These are phyloP conservation scores for Thozetella sp. DNA, from an alignment of 495 filamentous ascomycete genomes.

Conservation along the genomic window DNA sequence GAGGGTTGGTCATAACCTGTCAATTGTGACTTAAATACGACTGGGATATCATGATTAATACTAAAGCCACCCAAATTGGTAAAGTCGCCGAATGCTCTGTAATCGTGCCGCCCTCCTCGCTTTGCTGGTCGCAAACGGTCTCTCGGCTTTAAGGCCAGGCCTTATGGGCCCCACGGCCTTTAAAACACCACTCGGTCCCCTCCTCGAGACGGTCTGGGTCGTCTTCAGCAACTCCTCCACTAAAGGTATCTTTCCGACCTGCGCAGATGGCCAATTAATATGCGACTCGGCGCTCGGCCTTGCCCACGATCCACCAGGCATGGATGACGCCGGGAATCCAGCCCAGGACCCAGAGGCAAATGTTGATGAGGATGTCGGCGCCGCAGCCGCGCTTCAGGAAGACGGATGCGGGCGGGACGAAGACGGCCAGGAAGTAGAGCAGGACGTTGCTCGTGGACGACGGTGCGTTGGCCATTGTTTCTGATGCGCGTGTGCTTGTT, in stretches of 20 bases:
- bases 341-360: conserved; percentile 81
- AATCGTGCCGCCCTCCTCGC: too few species aligned
- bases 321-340: conserved; percentile 79
- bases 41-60: too few species aligned
- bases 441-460: conserved; percentile 7
- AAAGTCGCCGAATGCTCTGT: too few species aligned
- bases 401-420: conserved; percentile 88
- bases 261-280: too few species aligned
- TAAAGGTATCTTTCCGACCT: too few species aligned
- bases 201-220: background rate
- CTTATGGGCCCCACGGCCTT: too few species aligned
- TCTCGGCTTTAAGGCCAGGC: too few species aligned
- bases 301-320: conserved; percentile 51
- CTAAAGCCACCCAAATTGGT: too few species aligned
- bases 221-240: background rate
- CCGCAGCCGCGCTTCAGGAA: conserved; percentile 88
- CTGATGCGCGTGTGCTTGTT: background rate
- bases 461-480: background rate
- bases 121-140: too few species aligned
- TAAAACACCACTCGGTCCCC: background rate
- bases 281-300: background rate
- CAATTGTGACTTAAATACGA: too few species aligned
- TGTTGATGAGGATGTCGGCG: conserved; percentile 84
- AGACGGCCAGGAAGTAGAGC: conserved; percentile 60
- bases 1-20: too few species aligned